Evolutionary conservation across 2,329 filamentous ascomycete species (phyloP).

Genomic region (Didymella sp.): DNA sequence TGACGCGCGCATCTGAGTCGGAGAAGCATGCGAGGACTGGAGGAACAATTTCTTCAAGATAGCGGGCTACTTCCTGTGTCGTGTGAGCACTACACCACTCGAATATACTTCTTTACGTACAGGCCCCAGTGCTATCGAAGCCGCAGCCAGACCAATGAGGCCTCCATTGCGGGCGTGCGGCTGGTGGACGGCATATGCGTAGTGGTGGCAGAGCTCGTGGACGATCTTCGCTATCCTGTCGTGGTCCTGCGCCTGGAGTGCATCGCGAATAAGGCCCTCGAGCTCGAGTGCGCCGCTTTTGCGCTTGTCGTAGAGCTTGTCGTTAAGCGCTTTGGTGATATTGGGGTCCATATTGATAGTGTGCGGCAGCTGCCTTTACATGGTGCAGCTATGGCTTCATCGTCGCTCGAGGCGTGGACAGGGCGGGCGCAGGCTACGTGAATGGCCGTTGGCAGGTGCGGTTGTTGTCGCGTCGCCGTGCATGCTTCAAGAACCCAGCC

Average conservation of each 20-base stretch:
- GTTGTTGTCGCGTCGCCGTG: constrained; percentile 17
- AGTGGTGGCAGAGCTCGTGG: constrained; percentile 95
- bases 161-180: constrained; percentile 96
- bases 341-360: constrained; percentile 75
- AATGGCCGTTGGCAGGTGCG: constrained; percentile 14
- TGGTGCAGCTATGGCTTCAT: constrained; percentile 26
- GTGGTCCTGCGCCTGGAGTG: constrained; percentile 77
- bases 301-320: constrained; percentile 98
- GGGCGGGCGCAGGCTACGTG: constrained; percentile 9
- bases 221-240: constrained; percentile 85
- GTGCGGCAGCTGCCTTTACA: constrained; percentile 35
- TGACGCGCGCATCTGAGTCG: constrained; percentile 94
- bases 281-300: constrained; percentile 96
- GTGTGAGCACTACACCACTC: constrained; percentile 20
- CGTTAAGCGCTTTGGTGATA: constrained; percentile 89
- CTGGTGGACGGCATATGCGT: constrained; percentile 95
- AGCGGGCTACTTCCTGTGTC: constrained; percentile 82
- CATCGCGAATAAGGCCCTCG: constrained; percentile 87
- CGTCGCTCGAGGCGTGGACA: background rate
- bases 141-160: constrained; percentile 91
- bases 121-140: constrained; percentile 90
- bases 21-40: constrained; percentile 97
- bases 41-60: constrained; percentile 91
- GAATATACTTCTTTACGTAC: constrained; percentile 62
- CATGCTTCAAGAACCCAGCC: constrained; percentile 9